phyloP scores from a whole-genome alignment of 371 early-diverging fungal species.

The Syncephalastrum sp. region DNA sequence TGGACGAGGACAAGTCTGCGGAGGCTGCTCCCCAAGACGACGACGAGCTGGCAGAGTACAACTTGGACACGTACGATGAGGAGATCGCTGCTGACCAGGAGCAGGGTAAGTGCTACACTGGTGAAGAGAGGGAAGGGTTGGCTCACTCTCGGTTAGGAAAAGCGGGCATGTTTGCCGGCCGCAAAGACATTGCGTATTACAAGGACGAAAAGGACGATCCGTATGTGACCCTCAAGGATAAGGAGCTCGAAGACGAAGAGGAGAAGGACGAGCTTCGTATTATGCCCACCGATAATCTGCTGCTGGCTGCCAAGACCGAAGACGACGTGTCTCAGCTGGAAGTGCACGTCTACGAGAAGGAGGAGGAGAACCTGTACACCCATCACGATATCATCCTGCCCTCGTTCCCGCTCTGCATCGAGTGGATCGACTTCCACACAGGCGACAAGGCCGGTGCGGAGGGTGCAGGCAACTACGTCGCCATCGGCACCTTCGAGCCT shows the following conservation, averaged over 20 bases:
- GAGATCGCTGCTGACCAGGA: conserved; percentile 43
- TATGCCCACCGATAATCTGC: conserved; percentile 78
- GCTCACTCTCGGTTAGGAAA: conserved; percentile 10
- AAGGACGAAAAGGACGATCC: conserved; percentile 80
- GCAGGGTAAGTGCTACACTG: conserved; percentile 26
- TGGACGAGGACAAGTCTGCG: too few species aligned
- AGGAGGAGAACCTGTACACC: conserved; percentile 87
- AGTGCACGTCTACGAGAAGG: conserved; percentile 83
- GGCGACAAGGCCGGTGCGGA: conserved; percentile 57
- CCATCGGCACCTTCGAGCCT: conserved; percentile 95
- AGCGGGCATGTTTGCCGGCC: conserved; percentile 63
- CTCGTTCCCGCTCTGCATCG: conserved; percentile 91
- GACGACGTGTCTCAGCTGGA: conserved; percentile 95
- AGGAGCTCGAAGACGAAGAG: conserved; percentile 71
- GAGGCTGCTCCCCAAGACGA: conserved; percentile 26
- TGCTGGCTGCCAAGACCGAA: conserved; percentile 91
- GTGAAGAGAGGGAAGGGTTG: conserved; percentile 27
- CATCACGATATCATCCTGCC: conserved; percentile 99
- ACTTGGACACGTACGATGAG: conserved; percentile 74
- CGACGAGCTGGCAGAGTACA: conserved; percentile 71
- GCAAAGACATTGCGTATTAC: conserved; percentile 80
- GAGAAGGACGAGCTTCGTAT: conserved; percentile 81
- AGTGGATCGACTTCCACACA: conserved; percentile 88
- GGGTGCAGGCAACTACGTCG: conserved; percentile 79
- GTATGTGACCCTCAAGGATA: conserved; percentile 65